Percentiles rank a stretch among this genome's conserved stretches.
These are phyloP conservation scores for Carex scoparia DNA, from an alignment of 176 grass and related monocot genomes.

Conservation along the genomic window DNA sequence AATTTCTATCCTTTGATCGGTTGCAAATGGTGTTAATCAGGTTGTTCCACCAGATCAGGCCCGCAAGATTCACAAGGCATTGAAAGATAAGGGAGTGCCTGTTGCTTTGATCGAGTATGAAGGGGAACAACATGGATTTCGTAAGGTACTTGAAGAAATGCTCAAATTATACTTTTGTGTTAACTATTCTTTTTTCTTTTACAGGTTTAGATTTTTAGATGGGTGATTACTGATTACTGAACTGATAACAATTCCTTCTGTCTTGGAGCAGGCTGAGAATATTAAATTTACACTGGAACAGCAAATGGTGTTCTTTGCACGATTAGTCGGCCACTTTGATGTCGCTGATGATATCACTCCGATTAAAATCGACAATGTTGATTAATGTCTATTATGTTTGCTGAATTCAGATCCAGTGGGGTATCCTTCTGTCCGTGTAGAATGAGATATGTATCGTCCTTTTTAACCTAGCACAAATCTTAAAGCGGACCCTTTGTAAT, in stretches of 20 bases:
- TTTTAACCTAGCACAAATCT: too few relatives aligned
- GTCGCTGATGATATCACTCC: constrained; percentile 73
- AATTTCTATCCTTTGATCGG: neutral
- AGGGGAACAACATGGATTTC: constrained; percentile 88
- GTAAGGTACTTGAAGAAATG: constrained; percentile 44
- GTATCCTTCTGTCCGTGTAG: too few relatives aligned
- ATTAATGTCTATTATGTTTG: constrained; percentile 28
- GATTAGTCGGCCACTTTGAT: constrained; percentile 64
- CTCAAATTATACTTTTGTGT: neutral
- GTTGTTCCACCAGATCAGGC: constrained; percentile 81
- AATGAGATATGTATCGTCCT: too few relatives aligned
- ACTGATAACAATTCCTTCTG: neutral
- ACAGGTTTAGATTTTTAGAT: neutral
- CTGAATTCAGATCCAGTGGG: too few relatives aligned
- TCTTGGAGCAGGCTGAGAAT: constrained; percentile 64
- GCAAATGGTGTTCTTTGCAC: constrained; percentile 79
- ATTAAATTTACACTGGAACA: constrained; percentile 96
- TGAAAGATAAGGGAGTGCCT: constrained; percentile 79
- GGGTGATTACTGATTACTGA: neutral
- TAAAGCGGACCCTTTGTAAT: too few relatives aligned
- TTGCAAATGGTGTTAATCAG: constrained; percentile 23
- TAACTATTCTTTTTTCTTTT: neutral
- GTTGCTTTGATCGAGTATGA: constrained; percentile 97
- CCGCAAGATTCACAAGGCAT: constrained; percentile 65
- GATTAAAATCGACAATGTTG: constrained; percentile 86